Conservation (phyloP, 163 green algal genomes). For the Volvox carteri region DNA sequence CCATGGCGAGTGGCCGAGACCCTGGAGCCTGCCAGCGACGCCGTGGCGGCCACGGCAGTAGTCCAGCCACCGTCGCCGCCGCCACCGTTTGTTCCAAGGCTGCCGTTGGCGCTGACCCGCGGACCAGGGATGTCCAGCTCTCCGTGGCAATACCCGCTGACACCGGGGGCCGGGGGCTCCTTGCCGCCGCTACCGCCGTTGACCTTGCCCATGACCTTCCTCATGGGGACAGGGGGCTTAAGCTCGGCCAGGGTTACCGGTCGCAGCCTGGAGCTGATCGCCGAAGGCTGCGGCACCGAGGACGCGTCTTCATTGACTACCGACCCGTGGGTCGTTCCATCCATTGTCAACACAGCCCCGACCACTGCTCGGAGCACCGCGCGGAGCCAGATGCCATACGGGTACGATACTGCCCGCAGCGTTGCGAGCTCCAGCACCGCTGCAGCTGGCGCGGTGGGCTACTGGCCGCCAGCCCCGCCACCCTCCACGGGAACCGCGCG, state of each 20-base stretch:
- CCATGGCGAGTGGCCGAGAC: no score
- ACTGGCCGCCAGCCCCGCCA: slow-evolving; percentile 34
- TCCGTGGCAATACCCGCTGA: neutral
- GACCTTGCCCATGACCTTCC: no score
- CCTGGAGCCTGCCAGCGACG: neutral
- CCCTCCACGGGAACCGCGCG: slow-evolving; percentile 27
- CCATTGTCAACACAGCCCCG: neutral
- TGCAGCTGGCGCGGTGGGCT: neutral
- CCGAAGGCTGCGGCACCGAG: slow-evolving; percentile 25
- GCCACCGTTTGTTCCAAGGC: slow-evolving; percentile 25
- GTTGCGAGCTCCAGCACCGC: slow-evolving; percentile 14
- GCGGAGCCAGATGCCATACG: slow-evolving; percentile 11
- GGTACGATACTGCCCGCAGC: slow-evolving; percentile 40
- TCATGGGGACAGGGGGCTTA: neutral
- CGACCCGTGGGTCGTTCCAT: neutral
- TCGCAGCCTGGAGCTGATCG: slow-evolving; percentile 42
- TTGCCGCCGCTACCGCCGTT: neutral
- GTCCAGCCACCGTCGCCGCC: neutral
- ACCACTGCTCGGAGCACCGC: slow-evolving; percentile 42
- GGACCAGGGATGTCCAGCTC: neutral
- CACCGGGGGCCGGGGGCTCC: neutral
- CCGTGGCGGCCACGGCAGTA: neutral
- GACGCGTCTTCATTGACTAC: neutral
- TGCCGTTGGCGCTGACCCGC: slow-evolving; percentile 5
- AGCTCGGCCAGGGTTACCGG: neutral